Evolutionary conservation across 2,329 filamentous ascomycete species (phyloP).

Genomic region (Trichophyton simii): DNA sequence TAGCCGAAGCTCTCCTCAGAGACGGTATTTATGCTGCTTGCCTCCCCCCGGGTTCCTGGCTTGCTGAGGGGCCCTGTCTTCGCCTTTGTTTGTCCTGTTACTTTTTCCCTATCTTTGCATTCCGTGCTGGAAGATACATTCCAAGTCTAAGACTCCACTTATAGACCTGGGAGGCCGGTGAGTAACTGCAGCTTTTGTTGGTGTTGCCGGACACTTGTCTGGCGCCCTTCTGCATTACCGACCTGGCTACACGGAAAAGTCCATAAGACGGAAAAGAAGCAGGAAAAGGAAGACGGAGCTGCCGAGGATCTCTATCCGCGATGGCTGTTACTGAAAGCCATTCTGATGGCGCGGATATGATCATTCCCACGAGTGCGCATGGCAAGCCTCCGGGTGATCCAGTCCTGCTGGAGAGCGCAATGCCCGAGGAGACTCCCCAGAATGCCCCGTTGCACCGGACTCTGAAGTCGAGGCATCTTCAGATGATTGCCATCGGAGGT

Average conservation of each 20-base stretch:
- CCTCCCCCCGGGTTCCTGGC: not conserved
- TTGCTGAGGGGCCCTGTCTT: not conserved
- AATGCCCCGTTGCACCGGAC: slow-evolving; percentile 31
- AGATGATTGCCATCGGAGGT: slow-evolving; percentile 48
- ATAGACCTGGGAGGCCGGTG: no score
- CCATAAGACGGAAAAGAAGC: no score
- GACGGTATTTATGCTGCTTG: not conserved
- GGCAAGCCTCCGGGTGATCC: not conserved
- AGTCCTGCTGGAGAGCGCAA: not conserved
- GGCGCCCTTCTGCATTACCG: no score
- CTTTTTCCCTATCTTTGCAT: no score
- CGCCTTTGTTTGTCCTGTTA: not conserved
- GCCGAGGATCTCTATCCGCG: not conserved
- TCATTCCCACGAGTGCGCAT: not conserved
- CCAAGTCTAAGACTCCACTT: no score
- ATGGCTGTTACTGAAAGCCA: not conserved
- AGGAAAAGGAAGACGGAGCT: not conserved
- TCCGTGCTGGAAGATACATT: no score
- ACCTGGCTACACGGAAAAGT: no score
- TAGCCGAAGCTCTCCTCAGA: not conserved
- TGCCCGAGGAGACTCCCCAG: slow-evolving; percentile 9
- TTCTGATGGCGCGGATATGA: not conserved
- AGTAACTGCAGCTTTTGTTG: no score
- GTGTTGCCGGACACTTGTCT: no score
- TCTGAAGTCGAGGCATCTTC: slow-evolving; percentile 47